Conservation (phyloP, 2,329 filamentous ascomycete genomes). For the Akanthomyces uredinophilus region DNA sequence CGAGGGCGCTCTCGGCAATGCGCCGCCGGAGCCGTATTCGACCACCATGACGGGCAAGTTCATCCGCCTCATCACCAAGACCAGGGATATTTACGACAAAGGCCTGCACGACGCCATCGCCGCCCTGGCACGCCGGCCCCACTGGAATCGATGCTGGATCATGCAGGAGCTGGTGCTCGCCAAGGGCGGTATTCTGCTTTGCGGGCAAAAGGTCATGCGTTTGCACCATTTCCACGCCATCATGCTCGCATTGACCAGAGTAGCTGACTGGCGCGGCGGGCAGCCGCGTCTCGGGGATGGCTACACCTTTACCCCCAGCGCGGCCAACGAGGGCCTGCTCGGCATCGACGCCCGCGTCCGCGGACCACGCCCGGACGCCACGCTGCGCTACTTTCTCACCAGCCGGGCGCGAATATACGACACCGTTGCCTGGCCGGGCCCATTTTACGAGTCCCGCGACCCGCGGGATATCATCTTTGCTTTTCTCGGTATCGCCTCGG, state of each 20-base stretch:
- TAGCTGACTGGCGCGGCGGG: not conserved
- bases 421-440: not conserved
- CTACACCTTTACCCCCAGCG: not conserved
- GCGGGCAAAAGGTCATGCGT: not conserved
- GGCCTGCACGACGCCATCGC: not conserved
- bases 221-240: not conserved
- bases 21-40: not conserved
- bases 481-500: not conserved
- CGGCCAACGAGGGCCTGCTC: not conserved
- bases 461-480: conserved; percentile 5
- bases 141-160: not conserved
- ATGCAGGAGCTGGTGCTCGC: not conserved
- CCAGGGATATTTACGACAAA: not conserved
- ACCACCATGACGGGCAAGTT: not conserved
- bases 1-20: not conserved
- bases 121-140: not conserved
- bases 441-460: not conserved
- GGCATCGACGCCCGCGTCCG: not conserved
- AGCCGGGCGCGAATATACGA: not conserved
- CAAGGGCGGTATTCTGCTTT: not conserved
- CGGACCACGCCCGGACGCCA: not conserved
- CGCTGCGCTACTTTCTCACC: not conserved
- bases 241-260: not conserved
- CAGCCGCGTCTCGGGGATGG: not conserved
- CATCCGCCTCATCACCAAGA: not conserved